These are phyloP conservation scores for Angomonas ambiguus DNA, from an alignment of 208 protist species.

Conservation along the genomic window DNA sequence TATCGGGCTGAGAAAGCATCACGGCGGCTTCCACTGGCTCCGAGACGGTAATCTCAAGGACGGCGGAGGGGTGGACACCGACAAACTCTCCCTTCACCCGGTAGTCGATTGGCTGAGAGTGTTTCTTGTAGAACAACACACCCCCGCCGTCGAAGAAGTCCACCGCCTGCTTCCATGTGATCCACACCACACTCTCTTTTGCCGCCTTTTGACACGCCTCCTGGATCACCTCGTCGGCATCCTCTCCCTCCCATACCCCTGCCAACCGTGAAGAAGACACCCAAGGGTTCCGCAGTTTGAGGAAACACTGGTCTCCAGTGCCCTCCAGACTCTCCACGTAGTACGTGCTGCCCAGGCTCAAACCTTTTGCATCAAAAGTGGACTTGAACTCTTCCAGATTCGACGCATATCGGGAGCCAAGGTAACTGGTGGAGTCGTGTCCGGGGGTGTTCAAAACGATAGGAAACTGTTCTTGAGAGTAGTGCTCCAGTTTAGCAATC, in stretches of 20 bases:
- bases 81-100: conserved; percentile 53
- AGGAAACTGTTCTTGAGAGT: conserved; percentile 7
- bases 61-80: conserved; percentile 27
- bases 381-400: conserved; percentile 18
- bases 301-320: conserved; percentile 12
- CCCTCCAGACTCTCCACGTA: conserved; percentile 16
- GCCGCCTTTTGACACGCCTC: conserved; percentile 24
- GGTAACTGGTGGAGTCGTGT: conserved; percentile 26
- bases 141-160: conserved; percentile 68
- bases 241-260: conserved; percentile 17
- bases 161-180: conserved; percentile 37
- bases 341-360: conserved; percentile 41
- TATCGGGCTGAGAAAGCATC: conserved; percentile 68
- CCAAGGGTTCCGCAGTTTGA: conserved; percentile 52
- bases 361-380: conserved; percentile 17
- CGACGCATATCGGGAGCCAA: conserved; percentile 11
- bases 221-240: conserved; percentile 19
- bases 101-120: conserved; percentile 29
- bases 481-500: conserved; percentile 8
- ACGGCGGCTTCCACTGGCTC: conserved; percentile 36
- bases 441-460: conserved; percentile 52
- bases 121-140: conserved; percentile 23
- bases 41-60: conserved; percentile 42
- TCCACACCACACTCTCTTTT: conserved; percentile 37
- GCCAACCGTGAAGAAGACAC: conserved; percentile 16